Percentiles rank a stretch among this genome's conserved stretches.
Conservation (phyloP, 495 filamentous ascomycete species). For the Neurospora africana region DNA sequence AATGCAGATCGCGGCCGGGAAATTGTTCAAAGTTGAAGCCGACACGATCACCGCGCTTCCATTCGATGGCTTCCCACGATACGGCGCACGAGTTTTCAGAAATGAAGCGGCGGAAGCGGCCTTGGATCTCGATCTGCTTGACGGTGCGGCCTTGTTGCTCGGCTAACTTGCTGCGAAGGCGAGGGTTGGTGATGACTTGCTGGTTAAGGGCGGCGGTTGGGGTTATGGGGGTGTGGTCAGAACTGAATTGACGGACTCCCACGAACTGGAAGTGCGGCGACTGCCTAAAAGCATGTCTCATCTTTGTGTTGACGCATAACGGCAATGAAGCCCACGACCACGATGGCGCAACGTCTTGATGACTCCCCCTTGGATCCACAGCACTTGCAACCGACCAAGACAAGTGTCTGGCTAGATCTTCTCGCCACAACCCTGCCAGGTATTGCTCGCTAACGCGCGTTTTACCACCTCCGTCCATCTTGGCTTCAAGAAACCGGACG, state of each 20-base stretch:
- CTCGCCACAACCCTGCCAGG: constrained; percentile 21
- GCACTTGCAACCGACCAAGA: constrained; percentile 19
- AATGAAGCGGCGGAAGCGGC: constrained; percentile 20
- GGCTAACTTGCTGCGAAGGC: constrained; percentile 3
- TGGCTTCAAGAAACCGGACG: constrained; percentile 22
- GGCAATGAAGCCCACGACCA: constrained; percentile 25
- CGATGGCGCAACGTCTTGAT: constrained; percentile 19
- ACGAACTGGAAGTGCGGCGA: constrained; percentile 17
- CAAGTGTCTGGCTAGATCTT: constrained; percentile 19
- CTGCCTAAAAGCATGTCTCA: constrained; percentile 12
- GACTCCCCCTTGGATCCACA: constrained; percentile 4
- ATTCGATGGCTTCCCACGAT: constrained; percentile 14
- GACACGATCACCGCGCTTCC: constrained; percentile 1
- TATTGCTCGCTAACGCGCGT: constrained; percentile 16
- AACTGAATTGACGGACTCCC: background rate
- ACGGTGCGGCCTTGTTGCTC: constrained; percentile 17
- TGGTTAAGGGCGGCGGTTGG: background rate
- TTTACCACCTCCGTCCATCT: constrained; percentile 10
- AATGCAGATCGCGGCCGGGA: constrained; percentile 11
- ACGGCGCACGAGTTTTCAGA: constrained; percentile 7
- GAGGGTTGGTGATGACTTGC: background rate
- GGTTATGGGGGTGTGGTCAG: background rate
- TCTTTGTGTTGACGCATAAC: constrained; percentile 10
- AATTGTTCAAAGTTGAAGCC: constrained; percentile 16
- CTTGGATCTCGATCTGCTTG: constrained; percentile 16